A percentile compares a stretch with the other conserved stretches of the same genome.
These are phyloP conservation scores for Ascochyta rabiei DNA, from an alignment of 2,329 filamentous ascomycete genomes.

Conservation along the genomic window DNA sequence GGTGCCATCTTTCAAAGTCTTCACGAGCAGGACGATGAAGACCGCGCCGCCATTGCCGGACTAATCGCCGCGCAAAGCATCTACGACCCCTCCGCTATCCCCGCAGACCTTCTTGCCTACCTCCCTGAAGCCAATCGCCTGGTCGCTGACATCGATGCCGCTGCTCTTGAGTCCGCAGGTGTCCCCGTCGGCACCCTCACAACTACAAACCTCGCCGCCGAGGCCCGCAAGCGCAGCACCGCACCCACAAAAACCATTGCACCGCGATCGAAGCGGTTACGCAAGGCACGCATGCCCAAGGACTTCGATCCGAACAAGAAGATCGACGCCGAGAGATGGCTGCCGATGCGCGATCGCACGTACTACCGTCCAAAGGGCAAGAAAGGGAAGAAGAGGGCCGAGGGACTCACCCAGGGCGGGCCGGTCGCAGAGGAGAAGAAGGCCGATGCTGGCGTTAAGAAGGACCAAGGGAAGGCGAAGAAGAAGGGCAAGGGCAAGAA, in stretches of 20 bases:
- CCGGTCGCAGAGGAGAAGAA: conserved; percentile 66
- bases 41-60: conserved; percentile 76
- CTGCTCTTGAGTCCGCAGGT: conserved; percentile 68
- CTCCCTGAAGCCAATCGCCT: conserved; percentile 69
- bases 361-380: conserved; percentile 89
- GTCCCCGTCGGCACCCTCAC: conserved; percentile 56
- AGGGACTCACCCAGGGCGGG: conserved; percentile 82
- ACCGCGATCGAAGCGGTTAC: conserved; percentile 63
- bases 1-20: conserved; percentile 80
- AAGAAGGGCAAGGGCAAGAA: conserved; percentile 47
- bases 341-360: conserved; percentile 86
- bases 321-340: conserved; percentile 89
- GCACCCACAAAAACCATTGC: conserved; percentile 49
- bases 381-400: conserved; percentile 81
- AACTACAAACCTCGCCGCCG: conserved; percentile 43
- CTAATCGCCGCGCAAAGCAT: conserved; percentile 82
- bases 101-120: conserved; percentile 58
- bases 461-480: conserved; percentile 44
- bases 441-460: conserved; percentile 35
- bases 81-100: conserved; percentile 61
- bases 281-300: conserved; percentile 70
- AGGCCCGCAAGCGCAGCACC: conserved; percentile 45
- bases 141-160: conserved; percentile 64
- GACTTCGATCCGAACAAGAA: conserved; percentile 77
- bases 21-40: conserved; percentile 67